A percentile compares a stretch with the other conserved stretches of the same genome.
phyloP scores from a whole-genome alignment of 2,329 filamentous ascomycete genomes.

The Byssochlamys sp. region DNA sequence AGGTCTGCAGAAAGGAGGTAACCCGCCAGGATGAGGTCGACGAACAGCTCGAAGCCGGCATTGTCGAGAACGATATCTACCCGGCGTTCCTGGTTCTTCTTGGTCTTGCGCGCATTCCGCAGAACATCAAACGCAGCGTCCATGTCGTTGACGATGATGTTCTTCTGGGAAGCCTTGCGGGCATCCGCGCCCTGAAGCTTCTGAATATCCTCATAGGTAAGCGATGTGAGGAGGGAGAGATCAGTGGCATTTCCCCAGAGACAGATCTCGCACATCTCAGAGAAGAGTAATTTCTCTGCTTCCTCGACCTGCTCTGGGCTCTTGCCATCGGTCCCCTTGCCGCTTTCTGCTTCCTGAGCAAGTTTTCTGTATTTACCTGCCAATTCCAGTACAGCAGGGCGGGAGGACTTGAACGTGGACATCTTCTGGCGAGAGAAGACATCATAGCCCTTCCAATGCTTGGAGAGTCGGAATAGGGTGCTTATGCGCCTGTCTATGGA shows the following conservation, averaged over 20 bases:
- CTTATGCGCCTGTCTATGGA: conserved; percentile 58
- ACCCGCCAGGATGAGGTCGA: conserved; percentile 83
- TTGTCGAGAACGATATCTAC: conserved; percentile 96
- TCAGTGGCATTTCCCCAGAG: conserved; percentile 97
- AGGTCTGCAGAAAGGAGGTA: conserved; percentile 78
- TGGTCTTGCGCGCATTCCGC: conserved; percentile 53
- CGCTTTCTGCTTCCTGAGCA: conserved; percentile 54
- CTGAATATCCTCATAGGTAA: conserved; percentile 92
- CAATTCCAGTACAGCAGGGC: conserved; percentile 73
- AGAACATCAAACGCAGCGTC: conserved; percentile 60
- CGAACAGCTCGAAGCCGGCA: conserved; percentile 91
- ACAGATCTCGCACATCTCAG: conserved; percentile 91
- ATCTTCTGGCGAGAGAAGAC: conserved; percentile 84
- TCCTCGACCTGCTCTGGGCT: conserved; percentile 46
- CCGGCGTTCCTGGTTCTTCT: conserved; percentile 56
- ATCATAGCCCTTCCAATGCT: conserved; percentile 82
- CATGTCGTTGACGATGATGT: conserved; percentile 84
- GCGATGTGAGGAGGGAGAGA: conserved; percentile 75
- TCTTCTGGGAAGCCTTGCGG: conserved; percentile 76
- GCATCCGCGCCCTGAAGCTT: conserved; percentile 85
- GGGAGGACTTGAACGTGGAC: conserved; percentile 81
- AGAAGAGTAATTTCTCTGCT: conserved; percentile 69
- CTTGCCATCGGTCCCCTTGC: conserved; percentile 31
- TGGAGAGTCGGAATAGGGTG: conserved; percentile 65
- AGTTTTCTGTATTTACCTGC: conserved; percentile 69